Base-by-base conservation (phyloP, 805 yeast genomes). In the Maudiozyma saulgeensis region DNA sequence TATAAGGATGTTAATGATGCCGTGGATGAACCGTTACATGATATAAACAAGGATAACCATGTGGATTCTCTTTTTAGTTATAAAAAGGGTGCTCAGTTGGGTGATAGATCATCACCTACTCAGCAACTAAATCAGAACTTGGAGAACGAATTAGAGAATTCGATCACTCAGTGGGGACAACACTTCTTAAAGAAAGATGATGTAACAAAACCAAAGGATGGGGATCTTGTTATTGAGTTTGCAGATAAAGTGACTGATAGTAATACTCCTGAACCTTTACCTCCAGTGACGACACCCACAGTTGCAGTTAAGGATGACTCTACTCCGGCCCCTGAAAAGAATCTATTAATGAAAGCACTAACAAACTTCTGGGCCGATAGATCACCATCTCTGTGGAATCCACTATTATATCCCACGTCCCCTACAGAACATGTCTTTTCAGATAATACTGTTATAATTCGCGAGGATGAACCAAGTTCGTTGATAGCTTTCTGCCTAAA, bases 321-420 rank as follows among this genome's bases (percentile, higher is more conserved):
- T 16, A 67, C 70, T 2, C 78, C 70, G 51, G 76, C 70, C 51
- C 76, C 82, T 6, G 97, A 90, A 59, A 79, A 80, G 55, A 78
- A 82, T 21, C 83, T 96, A 0, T 66, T 93, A 35, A 77, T 93
- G 70, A 87, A 86, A 58, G 81, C 95, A 0, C 70, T 95, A 49
- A 79, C 95, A 0, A 87, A 82, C 58, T 93, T 93, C 66, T 93
- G 98, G 98, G 97, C 97, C 1, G 98, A 93, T 67, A 72, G 99
- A 59, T 87, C 98, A 0, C 93, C 97, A 0, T 84, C 95, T 1
- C 74, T 93, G 19, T 95, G 98, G 98, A 89, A 87, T 55, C 95
- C 96, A 0, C 71, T 93, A 34, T 83, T 79, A 18, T 90, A 89
- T 66, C 96, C 98, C 1, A 72, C 90, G 2, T 54, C 68, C 2